These are phyloP conservation scores for Cryphonectria japonica DNA, from an alignment of 2,329 filamentous ascomycete genomes.

Conservation along the genomic window DNA sequence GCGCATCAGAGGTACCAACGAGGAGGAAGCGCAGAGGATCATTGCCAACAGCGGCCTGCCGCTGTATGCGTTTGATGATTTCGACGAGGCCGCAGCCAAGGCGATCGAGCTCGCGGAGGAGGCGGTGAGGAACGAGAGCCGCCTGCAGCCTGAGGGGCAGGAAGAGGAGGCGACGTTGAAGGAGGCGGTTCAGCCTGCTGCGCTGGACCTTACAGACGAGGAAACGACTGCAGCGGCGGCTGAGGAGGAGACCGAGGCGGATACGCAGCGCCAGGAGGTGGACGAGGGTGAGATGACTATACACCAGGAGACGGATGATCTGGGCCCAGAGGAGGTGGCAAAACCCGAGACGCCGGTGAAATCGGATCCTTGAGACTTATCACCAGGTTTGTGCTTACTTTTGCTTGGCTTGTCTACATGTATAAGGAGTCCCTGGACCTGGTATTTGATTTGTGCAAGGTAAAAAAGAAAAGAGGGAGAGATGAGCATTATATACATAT, in stretches of 20 bases:
- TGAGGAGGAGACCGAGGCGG: background rate
- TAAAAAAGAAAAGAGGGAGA: background rate
- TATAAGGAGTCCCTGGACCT: background rate
- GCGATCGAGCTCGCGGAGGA: slow-evolving; percentile 53
- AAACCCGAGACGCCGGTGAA: background rate
- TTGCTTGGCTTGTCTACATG: background rate
- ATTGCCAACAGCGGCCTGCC: slow-evolving; percentile 70
- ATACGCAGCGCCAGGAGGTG: background rate
- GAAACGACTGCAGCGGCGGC: background rate
- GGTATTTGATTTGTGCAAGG: slow-evolving; percentile 12
- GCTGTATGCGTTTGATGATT: slow-evolving; percentile 73
- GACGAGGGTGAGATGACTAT: background rate
- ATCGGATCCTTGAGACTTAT: background rate
- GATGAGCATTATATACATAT: background rate
- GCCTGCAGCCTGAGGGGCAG: background rate
- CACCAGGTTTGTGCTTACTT: background rate
- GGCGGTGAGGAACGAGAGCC: background rate
- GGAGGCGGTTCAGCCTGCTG: background rate
- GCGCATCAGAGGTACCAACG: slow-evolving; percentile 74
- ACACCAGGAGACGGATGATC: slow-evolving; percentile 7
- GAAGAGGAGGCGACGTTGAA: background rate
- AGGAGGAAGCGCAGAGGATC: slow-evolving; percentile 70
- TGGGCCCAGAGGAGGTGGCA: slow-evolving; percentile 3
- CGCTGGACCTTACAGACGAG: background rate
- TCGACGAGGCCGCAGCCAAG: slow-evolving; percentile 72